Conservation (phyloP, 768 basidiomycete species). For the Porphyrellus cyaneotinctus region DNA sequence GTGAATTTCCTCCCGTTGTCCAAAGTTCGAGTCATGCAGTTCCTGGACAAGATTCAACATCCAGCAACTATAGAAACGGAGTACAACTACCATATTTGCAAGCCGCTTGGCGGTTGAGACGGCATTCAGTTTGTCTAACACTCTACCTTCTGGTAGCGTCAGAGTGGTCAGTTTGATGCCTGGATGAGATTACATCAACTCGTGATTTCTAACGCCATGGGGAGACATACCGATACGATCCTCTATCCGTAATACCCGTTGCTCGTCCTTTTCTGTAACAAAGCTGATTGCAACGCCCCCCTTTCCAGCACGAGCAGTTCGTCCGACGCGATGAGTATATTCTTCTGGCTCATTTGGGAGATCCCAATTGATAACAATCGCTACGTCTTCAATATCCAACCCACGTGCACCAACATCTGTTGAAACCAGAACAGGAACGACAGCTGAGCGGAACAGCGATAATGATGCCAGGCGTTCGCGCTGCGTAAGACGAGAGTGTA, state of each 20-base stretch:
- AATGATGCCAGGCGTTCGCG: constrained; percentile 81
- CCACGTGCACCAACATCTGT: constrained; percentile 97
- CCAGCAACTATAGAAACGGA: not conserved
- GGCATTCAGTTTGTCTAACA: constrained; percentile 78
- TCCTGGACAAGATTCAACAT: constrained; percentile 44
- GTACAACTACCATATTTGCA: constrained; percentile 77
- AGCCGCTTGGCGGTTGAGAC: constrained; percentile 93
- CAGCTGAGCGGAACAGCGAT: constrained; percentile 78
- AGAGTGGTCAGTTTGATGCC: constrained; percentile 77
- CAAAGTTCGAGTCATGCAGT: constrained; percentile 86
- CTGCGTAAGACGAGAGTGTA: constrained; percentile 93
- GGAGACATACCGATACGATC: constrained; percentile 69
- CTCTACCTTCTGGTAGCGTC: constrained; percentile 70
- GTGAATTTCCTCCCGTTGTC: constrained; percentile 81
- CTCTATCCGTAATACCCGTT: constrained; percentile 78
- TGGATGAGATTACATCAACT: constrained; percentile 25
- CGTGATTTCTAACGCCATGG: not conserved
- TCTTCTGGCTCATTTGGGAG: constrained; percentile 86
- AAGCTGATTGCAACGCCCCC: constrained; percentile 91
- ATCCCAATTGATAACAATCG: constrained; percentile 97
- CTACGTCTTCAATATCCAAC: constrained; percentile 93
- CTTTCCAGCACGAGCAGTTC: constrained; percentile 87
- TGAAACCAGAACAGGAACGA: constrained; percentile 87
- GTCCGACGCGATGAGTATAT: constrained; percentile 93
- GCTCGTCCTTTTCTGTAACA: constrained; percentile 91